Evolutionary conservation across 2,329 filamentous ascomycete species (phyloP), one percentile per base, ranked within the genome.

Genomic region (Colletotrichum caudatum): DNA sequence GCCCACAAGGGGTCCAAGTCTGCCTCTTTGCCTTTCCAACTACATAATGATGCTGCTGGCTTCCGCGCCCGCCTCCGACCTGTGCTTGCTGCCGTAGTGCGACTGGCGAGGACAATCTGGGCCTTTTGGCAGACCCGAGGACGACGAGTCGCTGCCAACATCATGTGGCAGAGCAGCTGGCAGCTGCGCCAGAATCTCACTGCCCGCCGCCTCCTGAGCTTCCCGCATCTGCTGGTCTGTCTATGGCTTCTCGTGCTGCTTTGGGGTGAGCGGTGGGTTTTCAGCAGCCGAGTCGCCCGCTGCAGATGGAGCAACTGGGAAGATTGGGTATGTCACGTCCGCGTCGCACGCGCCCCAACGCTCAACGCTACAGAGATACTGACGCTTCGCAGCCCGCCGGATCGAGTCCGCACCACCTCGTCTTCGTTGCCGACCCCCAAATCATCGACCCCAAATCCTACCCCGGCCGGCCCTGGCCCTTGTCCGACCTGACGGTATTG

Each of bases 381-480:
- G 50, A 71, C 64, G 58, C 48, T 48, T 46, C 66, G 48, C 78
- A 97, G 96, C 94, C 94, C 64, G 82, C 88, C 77, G 90, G 87
- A 75, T 92, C 95, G 62, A 90, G 88, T 44, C 96, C 96, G 37
- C 95, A 98, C 80, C 93, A 91, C 78, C 87, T 97, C 75, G 86
- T 94, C 76, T 91, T 98, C 79, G 87, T 98, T 75, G 94, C 95
- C 72, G 95, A 98, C 78, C 95, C 95, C 54, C 95, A 98, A 80
- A 88, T 98, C 70, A 94, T 96, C 78, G 95, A 98, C 81, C 93
- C 94, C 66, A 94, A 98, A 81, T 97, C 94, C n/a, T 98, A 98
- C 78, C 94, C 94, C 2, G 94, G 92, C 76, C 91, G 95, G 33
- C 88, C 88, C 9, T 90, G 88, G 86, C 86, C 87, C 35, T 78